Conservation (phyloP, 73 alveolate genomes). For the Paramecium octaurelia region DNA sequence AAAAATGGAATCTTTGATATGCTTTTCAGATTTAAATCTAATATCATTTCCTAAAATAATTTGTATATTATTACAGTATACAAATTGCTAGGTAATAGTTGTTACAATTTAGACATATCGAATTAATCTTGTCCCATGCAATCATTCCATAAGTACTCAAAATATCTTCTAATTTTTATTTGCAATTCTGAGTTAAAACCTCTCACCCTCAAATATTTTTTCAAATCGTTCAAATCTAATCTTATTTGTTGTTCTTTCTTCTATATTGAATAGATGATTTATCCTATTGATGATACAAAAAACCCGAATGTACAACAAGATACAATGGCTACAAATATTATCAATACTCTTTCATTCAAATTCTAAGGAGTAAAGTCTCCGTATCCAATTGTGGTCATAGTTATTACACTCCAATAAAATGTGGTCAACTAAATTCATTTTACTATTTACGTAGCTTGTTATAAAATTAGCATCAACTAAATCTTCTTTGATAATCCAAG, state of each 20-base stretch:
- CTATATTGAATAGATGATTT: background rate
- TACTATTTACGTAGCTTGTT: background rate
- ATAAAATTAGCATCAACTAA: background rate
- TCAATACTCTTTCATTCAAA: background rate
- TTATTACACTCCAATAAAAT: slow-evolving; percentile 49
- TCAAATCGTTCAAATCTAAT: slow-evolving; percentile 3
- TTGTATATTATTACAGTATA: background rate
- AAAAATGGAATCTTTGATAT: background rate
- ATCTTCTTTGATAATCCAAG: background rate
- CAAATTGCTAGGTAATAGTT: background rate
- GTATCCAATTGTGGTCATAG: slow-evolving; percentile 62
- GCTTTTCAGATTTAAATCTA: slow-evolving; percentile 37
- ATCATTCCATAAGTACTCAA: slow-evolving; percentile 24
- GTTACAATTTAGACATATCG: background rate
- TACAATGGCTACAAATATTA: slow-evolving; percentile 45
- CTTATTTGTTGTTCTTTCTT: background rate
- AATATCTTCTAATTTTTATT: slow-evolving; percentile 13
- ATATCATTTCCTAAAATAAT: background rate
- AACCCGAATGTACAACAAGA: slow-evolving; percentile 55
- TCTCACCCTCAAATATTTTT: background rate
- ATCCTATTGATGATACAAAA: slow-evolving; percentile 31
- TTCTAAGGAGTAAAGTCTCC: slow-evolving; percentile 57
- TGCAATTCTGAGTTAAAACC: slow-evolving; percentile 1
- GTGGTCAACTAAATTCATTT: background rate
- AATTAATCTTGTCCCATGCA: background rate